A percentile compares a stretch with the other conserved stretches of the same genome.
Evolutionary conservation across 2,329 filamentous ascomycete species (phyloP).

Genomic region (Phoma sp.): DNA sequence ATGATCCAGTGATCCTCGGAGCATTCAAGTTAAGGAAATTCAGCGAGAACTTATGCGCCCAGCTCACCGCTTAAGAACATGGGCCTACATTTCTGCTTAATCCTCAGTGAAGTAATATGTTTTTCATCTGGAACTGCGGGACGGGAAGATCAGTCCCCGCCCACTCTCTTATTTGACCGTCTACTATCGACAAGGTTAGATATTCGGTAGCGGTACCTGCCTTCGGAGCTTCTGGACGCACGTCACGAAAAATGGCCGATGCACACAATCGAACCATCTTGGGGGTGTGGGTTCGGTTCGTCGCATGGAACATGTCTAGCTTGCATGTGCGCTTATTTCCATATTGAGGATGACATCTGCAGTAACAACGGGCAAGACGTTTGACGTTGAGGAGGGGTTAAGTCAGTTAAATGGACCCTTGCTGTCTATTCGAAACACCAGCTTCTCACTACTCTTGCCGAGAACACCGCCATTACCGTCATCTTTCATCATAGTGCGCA

Average conservation of each 20-base stretch:
- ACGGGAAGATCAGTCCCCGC: not conserved
- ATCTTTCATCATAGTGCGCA: not conserved
- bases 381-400: not conserved
- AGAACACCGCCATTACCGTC: constrained; percentile 1
- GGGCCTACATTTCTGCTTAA: not conserved
- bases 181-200: not conserved
- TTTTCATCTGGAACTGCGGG: constrained; percentile 1
- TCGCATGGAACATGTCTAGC: not conserved
- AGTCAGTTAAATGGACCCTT: not conserved
- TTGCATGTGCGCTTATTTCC: not conserved
- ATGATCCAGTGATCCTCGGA: not conserved
- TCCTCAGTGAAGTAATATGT: not conserved
- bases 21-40: not conserved
- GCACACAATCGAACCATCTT: not conserved
- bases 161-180: not conserved
- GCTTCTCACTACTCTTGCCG: not conserved
- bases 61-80: not conserved
- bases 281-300: not conserved
- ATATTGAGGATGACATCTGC: not conserved
- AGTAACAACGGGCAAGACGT: not conserved
- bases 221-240: not conserved
- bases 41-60: not conserved
- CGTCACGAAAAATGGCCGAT: constrained; percentile 2
- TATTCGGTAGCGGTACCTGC: not conserved
- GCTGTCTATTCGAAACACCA: constrained; percentile 11